phyloP scores from a whole-genome alignment of 2,329 filamentous ascomycete genomes.

The Colletotrichum theobromicola region DNA sequence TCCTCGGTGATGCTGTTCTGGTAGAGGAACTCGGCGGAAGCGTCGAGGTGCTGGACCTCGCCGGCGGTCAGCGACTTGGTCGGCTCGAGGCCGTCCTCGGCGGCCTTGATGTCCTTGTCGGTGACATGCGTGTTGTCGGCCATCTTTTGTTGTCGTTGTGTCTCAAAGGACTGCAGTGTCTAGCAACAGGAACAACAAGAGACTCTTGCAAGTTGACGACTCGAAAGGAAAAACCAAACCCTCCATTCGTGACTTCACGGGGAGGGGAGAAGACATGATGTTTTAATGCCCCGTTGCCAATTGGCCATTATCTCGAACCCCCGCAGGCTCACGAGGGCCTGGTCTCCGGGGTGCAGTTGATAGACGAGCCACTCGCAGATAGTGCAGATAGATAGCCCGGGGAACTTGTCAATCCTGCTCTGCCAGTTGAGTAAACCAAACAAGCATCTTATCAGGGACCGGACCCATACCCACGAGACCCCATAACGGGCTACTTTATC shows the following conservation, averaged over 20 bases:
- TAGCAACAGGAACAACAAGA: background rate
- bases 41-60: constrained; percentile 43
- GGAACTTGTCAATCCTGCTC: background rate
- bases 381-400: constrained; percentile 9
- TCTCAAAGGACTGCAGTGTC: background rate
- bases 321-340: background rate
- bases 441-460: background rate
- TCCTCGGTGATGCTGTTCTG: constrained; percentile 48
- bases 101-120: constrained; percentile 4
- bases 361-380: background rate
- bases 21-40: constrained; percentile 52
- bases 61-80: constrained; percentile 16
- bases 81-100: constrained; percentile 17
- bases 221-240: no score
- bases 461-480: background rate
- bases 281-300: constrained; percentile 5
- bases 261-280: background rate
- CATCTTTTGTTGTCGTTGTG: background rate
- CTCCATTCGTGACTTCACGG: background rate
- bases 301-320: constrained; percentile 12
- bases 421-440: background rate
- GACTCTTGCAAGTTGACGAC: background rate
- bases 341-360: constrained; percentile 8
- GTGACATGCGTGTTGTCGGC: background rate
- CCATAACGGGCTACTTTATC: background rate